Percentiles rank a stretch among this genome's conserved stretches.
Conservation (phyloP, 306 rosid species). For the Argentina anserina region DNA sequence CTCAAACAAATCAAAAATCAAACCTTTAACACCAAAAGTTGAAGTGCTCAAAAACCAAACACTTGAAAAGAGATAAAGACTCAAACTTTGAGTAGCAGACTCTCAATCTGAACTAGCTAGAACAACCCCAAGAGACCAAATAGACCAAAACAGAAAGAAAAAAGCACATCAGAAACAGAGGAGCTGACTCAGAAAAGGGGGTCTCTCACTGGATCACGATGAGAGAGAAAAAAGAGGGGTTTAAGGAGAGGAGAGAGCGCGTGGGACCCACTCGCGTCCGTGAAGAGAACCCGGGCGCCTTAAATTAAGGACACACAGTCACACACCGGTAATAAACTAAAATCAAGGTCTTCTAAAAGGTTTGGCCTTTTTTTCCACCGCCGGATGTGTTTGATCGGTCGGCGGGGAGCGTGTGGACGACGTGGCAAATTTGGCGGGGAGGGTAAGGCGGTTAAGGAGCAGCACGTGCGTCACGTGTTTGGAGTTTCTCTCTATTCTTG, state of each 20-base stretch:
- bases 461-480: not conserved
- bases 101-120: not conserved
- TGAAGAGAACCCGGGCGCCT: conserved; percentile 47
- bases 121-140: not conserved
- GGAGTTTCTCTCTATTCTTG: not conserved
- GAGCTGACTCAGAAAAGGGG: not conserved
- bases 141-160: not conserved
- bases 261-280: conserved; percentile 32
- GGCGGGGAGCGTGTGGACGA: not conserved
- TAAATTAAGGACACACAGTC: not conserved
- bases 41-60: not conserved
- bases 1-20: not conserved
- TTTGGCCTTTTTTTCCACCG: not conserved
- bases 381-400: not conserved
- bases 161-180: not conserved
- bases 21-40: not conserved
- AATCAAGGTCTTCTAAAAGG: not conserved
- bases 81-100: not conserved
- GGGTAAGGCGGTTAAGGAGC: conserved; percentile 2
- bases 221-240: not conserved
- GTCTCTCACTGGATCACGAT: not conserved
- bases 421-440: not conserved
- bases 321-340: not conserved
- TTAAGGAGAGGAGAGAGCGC: not conserved
- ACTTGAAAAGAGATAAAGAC: not conserved